These are phyloP conservation scores for Sordaria brevicollis DNA, from an alignment of 495 filamentous ascomycete genomes.

Conservation along the genomic window DNA sequence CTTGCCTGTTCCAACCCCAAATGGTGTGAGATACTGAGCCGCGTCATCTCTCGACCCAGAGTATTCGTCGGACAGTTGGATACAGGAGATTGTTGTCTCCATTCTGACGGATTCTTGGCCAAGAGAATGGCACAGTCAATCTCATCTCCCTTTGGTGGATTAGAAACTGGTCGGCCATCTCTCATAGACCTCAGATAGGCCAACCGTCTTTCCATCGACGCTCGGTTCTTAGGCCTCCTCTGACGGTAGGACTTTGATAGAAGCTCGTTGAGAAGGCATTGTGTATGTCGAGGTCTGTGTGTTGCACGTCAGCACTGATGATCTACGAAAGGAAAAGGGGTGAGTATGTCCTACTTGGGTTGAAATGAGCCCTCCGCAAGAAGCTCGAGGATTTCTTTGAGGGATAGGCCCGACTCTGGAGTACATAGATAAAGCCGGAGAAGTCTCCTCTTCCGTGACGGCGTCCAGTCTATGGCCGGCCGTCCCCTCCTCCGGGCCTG, in stretches of 20 bases:
- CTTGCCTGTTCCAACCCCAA: neutral
- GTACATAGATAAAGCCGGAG: constrained; percentile 10
- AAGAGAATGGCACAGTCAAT: constrained; percentile 4
- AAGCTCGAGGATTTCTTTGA: constrained; percentile 9
- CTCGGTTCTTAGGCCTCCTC: constrained; percentile 8
- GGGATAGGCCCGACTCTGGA: constrained; percentile 8
- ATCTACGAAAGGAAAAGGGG: neutral
- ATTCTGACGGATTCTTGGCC: neutral
- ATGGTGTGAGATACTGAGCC: neutral
- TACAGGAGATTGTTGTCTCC: neutral
- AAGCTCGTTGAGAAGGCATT: constrained; percentile 11
- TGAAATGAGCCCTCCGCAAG: constrained; percentile 7
- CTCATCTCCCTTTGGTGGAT: neutral
- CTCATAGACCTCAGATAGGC: neutral
- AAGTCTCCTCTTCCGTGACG: constrained; percentile 5
- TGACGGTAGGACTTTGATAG: constrained; percentile 11
- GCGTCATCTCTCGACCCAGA: neutral
- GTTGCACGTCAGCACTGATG: neutral
- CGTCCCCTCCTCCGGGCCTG: constrained; percentile 3
- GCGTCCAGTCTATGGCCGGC: constrained; percentile 9
- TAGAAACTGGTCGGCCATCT: neutral
- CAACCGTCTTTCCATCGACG: neutral
- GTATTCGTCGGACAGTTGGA: neutral
- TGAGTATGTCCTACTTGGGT: constrained; percentile 1
- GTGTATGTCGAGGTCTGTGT: constrained; percentile 6